phyloP scores from a whole-genome alignment of 257 asterid species.

The Echites panduratus region DNA sequence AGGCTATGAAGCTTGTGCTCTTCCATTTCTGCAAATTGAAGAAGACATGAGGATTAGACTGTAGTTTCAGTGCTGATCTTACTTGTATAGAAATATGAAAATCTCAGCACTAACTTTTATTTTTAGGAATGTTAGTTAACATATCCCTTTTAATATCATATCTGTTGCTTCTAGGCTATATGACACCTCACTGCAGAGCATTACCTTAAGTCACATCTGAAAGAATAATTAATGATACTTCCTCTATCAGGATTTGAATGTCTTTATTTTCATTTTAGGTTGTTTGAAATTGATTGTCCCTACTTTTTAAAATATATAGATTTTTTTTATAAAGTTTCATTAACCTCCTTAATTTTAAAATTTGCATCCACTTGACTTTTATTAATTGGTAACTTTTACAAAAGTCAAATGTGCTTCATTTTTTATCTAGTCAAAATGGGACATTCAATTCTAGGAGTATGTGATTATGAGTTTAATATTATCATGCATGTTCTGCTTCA shows the following conservation, averaged over 20 bases:
- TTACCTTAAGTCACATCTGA: background rate
- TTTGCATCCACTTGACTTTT: too few species aligned
- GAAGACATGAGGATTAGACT: background rate
- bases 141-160: background rate
- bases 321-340: too few species aligned
- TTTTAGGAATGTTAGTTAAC: background rate
- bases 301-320: too few species aligned
- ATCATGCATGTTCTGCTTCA: slow-evolving; percentile 20
- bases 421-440: too few species aligned
- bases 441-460: too few species aligned
- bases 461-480: background rate
- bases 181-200: background rate
- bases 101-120: background rate
- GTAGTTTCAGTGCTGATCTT: background rate
- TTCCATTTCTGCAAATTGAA: background rate
- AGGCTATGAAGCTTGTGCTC: background rate
- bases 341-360: too few species aligned
- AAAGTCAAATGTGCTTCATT: too few species aligned
- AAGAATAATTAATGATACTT: background rate
- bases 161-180: background rate
- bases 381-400: too few species aligned
- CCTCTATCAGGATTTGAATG: too few species aligned
- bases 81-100: background rate
- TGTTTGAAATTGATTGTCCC: too few species aligned
- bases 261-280: too few species aligned